Percentiles rank a stretch among this genome's conserved stretches.
Evolutionary conservation across 225 moss, liverwort and hornwort species (phyloP).

Genomic region (Neckera pumila): DNA sequence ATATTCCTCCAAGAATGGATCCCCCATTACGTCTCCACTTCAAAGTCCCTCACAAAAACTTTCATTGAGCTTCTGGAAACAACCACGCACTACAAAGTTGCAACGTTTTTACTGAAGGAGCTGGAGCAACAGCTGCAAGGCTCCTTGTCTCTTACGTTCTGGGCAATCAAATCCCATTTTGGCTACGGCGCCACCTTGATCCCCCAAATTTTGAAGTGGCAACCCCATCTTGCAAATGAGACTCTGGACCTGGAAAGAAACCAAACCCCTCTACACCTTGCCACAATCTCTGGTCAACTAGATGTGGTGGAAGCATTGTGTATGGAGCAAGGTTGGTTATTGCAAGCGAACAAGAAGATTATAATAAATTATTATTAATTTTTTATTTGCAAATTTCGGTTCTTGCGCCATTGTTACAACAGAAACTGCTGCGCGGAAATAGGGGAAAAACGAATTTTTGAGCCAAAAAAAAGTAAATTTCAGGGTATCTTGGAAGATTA

Average conservation of each 20-base stretch:
- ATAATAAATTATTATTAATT: no score
- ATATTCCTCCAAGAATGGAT: background rate
- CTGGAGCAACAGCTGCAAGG: background rate
- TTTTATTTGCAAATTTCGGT: no score
- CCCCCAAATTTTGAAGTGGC: background rate
- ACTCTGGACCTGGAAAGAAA: background rate
- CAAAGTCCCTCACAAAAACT: background rate
- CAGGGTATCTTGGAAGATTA: no score
- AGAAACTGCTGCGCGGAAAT: no score
- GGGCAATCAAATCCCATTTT: background rate
- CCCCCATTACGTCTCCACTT: background rate
- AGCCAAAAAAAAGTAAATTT: no score
- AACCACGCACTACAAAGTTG: background rate
- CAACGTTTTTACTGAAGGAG: background rate
- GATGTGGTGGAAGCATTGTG: background rate
- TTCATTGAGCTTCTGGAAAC: background rate
- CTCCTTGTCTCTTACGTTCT: background rate
- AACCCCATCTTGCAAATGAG: background rate
- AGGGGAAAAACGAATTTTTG: no score
- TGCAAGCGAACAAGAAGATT: background rate
- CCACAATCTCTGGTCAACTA: background rate
- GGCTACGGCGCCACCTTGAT: background rate
- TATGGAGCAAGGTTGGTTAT: background rate
- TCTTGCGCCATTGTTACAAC: no score
- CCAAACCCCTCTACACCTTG: background rate